phyloP scores from a whole-genome alignment of 371 early-diverging fungal genomes.

The Haplosporangium sp. region DNA sequence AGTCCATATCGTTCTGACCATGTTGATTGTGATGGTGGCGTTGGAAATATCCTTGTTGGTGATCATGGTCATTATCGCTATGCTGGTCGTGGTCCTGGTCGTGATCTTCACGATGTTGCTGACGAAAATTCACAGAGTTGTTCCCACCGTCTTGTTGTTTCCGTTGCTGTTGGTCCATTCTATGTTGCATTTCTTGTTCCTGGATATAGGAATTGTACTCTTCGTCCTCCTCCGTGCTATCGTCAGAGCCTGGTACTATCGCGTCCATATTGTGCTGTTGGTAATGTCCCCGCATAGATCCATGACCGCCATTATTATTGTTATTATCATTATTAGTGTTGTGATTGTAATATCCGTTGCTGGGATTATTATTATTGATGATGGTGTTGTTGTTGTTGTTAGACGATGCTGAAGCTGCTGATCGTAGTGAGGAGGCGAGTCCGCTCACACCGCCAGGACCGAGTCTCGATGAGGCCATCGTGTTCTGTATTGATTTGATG shows the following conservation, averaged over 20 bases:
- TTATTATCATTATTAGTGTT: conserved; percentile 8
- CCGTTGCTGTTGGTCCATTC: conserved; percentile 10
- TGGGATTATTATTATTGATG: not conserved
- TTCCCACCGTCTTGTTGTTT: not conserved
- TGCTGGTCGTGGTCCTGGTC: conserved; percentile 13
- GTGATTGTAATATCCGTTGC: conserved; percentile 2
- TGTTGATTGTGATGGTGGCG: not conserved
- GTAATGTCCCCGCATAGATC: conserved; percentile 12
- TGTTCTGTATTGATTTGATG: not conserved
- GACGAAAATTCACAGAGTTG: conserved; percentile 14
- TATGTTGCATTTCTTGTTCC: conserved; percentile 35
- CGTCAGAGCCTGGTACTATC: conserved; percentile 37
- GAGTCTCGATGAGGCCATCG: conserved; percentile 40
- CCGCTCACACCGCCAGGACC: conserved; percentile 45
- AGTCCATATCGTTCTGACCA: conserved; percentile 4
- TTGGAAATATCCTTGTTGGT: conserved; percentile 1
- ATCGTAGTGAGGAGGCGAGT: conserved; percentile 50
- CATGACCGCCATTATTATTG: not conserved
- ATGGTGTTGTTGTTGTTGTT: conserved; percentile 10
- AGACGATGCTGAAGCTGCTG: conserved; percentile 21
- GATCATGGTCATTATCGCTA: not conserved
- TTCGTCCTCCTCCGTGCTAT: conserved; percentile 53
- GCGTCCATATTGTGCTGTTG: conserved; percentile 18
- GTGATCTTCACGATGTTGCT: conserved; percentile 36
- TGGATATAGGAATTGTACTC: conserved; percentile 42